Percentiles rank a stretch among this genome's conserved stretches.
Conservation (phyloP, 176 grass and related monocot species). For the Puccinellia tenuiflora region DNA sequence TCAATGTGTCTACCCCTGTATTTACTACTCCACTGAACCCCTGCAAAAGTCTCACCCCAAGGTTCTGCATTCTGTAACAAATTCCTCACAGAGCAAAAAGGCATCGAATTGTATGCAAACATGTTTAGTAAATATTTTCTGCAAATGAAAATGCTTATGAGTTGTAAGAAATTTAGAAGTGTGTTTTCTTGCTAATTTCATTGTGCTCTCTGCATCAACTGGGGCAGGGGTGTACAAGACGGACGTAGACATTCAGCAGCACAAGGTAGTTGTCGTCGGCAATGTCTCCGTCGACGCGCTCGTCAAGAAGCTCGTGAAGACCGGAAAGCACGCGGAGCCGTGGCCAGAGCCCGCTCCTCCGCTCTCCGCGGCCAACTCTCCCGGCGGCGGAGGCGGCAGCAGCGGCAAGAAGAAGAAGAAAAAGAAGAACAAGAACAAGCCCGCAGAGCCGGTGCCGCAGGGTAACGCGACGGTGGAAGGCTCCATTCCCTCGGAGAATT, state of each 20-base stretch:
- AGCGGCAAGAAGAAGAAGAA: conserved; percentile 75
- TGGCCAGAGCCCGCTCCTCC: conserved; percentile 59
- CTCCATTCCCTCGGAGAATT: conserved; percentile 8
- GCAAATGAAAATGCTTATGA: not conserved
- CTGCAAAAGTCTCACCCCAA: not conserved
- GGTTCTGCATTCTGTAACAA: not conserved
- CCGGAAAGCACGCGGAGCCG: conserved; percentile 89
- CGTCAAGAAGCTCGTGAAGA: conserved; percentile 88
- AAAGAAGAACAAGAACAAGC: conserved; percentile 46
- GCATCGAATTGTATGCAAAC: not conserved
- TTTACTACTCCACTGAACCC: not conserved
- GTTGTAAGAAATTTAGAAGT: not conserved
- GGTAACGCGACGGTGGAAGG: not conserved
- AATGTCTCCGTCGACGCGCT: conserved; percentile 70
- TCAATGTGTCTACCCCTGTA: not conserved
- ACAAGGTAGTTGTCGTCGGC: conserved; percentile 81
- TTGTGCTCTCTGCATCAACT: not conserved
- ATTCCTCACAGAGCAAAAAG: not conserved
- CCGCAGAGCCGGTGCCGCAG: not conserved
- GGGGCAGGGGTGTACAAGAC: conserved; percentile 70
- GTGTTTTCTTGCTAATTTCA: not conserved
- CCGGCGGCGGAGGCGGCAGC: conserved; percentile 1
- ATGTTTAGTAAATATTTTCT: not conserved
- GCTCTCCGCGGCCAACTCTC: not conserved
- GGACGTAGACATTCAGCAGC: conserved; percentile 69